These are phyloP conservation scores for Leavenworthia alabamica DNA, from an alignment of 345 rosid species.

Conservation along the genomic window DNA sequence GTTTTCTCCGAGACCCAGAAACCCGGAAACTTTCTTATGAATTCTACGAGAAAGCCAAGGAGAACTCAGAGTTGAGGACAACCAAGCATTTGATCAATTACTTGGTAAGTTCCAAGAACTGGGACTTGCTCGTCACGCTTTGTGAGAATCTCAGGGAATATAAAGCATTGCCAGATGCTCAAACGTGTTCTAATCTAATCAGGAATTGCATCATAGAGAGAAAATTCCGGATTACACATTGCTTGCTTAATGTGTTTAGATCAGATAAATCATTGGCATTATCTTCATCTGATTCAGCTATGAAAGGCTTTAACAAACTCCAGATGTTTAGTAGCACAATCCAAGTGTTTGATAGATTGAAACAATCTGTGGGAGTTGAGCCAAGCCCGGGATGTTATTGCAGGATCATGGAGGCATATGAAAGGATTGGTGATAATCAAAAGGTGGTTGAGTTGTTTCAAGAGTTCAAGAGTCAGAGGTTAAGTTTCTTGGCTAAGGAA, in stretches of 20 bases:
- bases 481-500: constrained; percentile 32
- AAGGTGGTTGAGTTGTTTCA: constrained; percentile 51
- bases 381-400: constrained; percentile 51
- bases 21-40: constrained; percentile 40
- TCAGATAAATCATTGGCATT: constrained; percentile 34
- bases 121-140: constrained; percentile 50
- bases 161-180: constrained; percentile 49
- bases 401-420: constrained; percentile 61
- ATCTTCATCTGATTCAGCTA: constrained; percentile 53
- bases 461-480: constrained; percentile 43
- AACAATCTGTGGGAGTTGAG: constrained; percentile 33
- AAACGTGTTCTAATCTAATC: constrained; percentile 53
- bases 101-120: constrained; percentile 47
- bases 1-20: constrained; percentile 40
- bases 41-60: constrained; percentile 56
- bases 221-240: constrained; percentile 44
- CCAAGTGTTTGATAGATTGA: constrained; percentile 42
- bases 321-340: constrained; percentile 74
- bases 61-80: constrained; percentile 40
- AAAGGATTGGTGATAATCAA: constrained; percentile 38
- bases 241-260: constrained; percentile 45
- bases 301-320: constrained; percentile 70
- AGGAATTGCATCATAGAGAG: constrained; percentile 47
- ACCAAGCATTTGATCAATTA: constrained; percentile 52
- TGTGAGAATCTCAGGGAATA: constrained; percentile 46